A percentile compares a stretch with the other conserved stretches of the same genome.
Evolutionary conservation across 2,329 filamentous ascomycete species (phyloP).

Genomic region (Fusarium penzigii): DNA sequence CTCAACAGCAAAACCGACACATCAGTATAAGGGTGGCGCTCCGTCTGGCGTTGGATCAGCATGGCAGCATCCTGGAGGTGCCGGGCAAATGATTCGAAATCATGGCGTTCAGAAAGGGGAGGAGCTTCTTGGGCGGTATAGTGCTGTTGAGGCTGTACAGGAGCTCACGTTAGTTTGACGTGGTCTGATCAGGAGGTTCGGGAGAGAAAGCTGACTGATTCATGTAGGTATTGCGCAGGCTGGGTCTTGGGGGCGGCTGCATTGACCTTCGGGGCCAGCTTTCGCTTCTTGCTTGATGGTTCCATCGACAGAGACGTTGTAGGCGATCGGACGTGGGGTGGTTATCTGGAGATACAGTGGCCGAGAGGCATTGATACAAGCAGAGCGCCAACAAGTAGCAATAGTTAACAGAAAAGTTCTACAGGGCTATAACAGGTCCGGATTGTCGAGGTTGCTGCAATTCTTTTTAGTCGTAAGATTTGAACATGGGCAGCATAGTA

Average conservation of each 20-base stretch:
- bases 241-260: constrained; percentile 34
- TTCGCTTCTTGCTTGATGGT: constrained; percentile 45
- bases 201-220: constrained; percentile 35
- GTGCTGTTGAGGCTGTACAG: constrained; percentile 33
- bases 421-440: neutral
- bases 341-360: constrained; percentile 20
- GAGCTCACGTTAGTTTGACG: constrained; percentile 21
- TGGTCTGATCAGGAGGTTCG: neutral
- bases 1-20: constrained; percentile 62
- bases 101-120: constrained; percentile 51
- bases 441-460: neutral
- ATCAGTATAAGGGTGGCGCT: constrained; percentile 56
- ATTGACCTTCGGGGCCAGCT: constrained; percentile 46
- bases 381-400: neutral
- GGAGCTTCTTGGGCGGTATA: constrained; percentile 43
- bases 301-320: constrained; percentile 38
- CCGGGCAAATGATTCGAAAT: constrained; percentile 67
- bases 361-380: constrained; percentile 26
- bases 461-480: neutral
- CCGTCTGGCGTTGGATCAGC: constrained; percentile 64
- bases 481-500: neutral
- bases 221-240: constrained; percentile 35
- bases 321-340: constrained; percentile 15
- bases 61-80: constrained; percentile 70
- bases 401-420: neutral